Evolutionary conservation across 2,329 filamentous ascomycete genomes (phyloP), one percentile per base, ranked within the genome.

Genomic region (Neonectria sp.): DNA sequence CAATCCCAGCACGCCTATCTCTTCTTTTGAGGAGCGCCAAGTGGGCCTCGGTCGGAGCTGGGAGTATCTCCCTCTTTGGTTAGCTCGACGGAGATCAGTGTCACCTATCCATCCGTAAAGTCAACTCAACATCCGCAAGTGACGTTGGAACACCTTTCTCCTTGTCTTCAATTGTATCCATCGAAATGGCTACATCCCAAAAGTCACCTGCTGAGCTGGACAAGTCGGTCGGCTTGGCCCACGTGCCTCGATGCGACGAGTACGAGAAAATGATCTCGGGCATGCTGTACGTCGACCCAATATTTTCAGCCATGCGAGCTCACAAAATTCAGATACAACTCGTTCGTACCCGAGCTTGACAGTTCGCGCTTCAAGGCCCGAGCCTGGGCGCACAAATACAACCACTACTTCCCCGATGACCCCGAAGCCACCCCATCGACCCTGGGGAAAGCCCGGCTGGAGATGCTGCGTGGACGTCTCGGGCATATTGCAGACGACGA

Each of bases 181-280:
- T 17, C 46, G 6, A 25, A 37, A 64, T 73, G 71, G 68, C 71
- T 4, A 60, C 71, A 0, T 55, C 33, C 8, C 48, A 60, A 21
- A 73, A 69, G 35, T 69, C 65, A 9, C 33, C 9, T 3, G 13
- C 9, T 6, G 71, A 73, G 56, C 29, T 73, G 27, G 63, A 67
- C 0, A 73, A 73, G 35, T 65, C 71, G 4, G 55, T 59, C 7
- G 65, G 62, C 37, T 77, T 89, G 12, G 79, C 83, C 11, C 83
- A 89, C 67, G 80, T 86, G 2, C 88, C 88, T 0, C 88, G 85
- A 82, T 86, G 86, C 65, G 88, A 90, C 8, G 86, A 90, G 67
- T 91, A 90, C 60, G 87, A 91, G 73, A 88, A 86, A 73, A 91
- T 91, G 88, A 87, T 91, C 55, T 90, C 88, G 0, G 88, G 89